Base-by-base conservation (phyloP, 1,284 basidiomycete genomes). In the Coniophora puteana region DNA sequence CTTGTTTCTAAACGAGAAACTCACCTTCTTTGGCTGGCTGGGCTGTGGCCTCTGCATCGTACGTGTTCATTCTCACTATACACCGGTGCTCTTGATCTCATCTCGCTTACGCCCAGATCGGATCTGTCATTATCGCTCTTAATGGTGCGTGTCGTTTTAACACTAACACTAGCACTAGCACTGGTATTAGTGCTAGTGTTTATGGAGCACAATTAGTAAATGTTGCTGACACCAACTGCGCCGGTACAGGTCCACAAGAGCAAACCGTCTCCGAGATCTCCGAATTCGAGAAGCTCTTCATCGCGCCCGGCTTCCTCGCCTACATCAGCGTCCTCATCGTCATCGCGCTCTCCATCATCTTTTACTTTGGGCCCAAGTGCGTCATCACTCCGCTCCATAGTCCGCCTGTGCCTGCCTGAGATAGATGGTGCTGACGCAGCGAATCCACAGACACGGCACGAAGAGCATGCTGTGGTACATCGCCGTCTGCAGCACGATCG, bases 381-480 rank as follows among this genome's bases (percentile, higher is more conserved):
- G 69, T 63, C 20, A 17, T 32, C 17, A n/a, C 24, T 20, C 27
- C 12, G 20, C 21, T 29, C 23, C 24, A 33, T 29, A 5, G 18
- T 16, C 18, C 14, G 10, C 8, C 1, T 38, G 33, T 38, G 37
- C 22, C n/a, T 18, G 11, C 14, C 21, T 25, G 26, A 18, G 30
- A 34, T 20, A 3, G 32, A 46, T 29, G 40, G 18, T 37, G 28
- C 28, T 5, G 24, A 18, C 32, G 26, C 13, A 17, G 14, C n/a
- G 8, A 44, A 52, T 18, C 46, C 61, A 46, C 27, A 81, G 83
- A 54, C 92, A 89, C 62, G 95, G 95, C 41, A 93, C 88, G 66
- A 85, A 84, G 66, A 88, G 82, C 57, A 97, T 98, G 94, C 66
- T 99, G 48, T 93, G 93, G 76, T 97, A 98, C 65, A 93, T 96